phyloP scores from a whole-genome alignment of 441 rosid species.

The Brassica hybrid region DNA sequence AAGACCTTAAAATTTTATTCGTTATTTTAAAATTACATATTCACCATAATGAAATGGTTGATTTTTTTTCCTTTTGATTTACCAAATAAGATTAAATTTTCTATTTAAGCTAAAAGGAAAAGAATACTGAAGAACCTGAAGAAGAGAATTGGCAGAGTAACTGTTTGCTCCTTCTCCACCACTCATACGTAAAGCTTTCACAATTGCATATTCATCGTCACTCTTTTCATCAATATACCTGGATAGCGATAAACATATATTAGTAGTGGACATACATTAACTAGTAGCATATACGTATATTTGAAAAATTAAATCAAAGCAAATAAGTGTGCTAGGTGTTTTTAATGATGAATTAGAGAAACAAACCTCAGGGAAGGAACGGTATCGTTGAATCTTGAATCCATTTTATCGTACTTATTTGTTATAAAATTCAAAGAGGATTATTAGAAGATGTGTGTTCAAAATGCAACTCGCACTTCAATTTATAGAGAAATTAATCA shows the following conservation, averaged over 20 bases:
- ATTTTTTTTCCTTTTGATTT: neutral
- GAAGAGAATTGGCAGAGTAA: neutral
- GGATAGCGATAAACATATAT: neutral
- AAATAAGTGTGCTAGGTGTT: neutral
- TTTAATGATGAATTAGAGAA: constrained; percentile 5
- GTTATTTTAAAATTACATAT: neutral
- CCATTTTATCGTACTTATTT: constrained; percentile 20
- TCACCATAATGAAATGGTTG: neutral
- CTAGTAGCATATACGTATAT: neutral
- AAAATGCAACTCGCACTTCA: too few species aligned
- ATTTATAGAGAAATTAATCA: too few species aligned
- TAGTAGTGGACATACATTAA: neutral
- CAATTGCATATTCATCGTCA: neutral
- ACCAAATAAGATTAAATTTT: neutral
- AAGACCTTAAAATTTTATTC: neutral
- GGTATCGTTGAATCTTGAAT: constrained; percentile 19
- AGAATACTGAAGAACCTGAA: neutral
- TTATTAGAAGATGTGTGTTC: neutral
- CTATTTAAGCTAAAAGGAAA: neutral
- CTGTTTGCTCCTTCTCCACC: neutral
- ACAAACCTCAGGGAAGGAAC: constrained; percentile 37
- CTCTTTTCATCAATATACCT: neutral
- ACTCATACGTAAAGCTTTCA: neutral
- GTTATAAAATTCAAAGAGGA: neutral
- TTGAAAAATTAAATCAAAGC: neutral